Conservation (phyloP, 1,284 basidiomycete genomes). For the Porodaedalea pini region DNA sequence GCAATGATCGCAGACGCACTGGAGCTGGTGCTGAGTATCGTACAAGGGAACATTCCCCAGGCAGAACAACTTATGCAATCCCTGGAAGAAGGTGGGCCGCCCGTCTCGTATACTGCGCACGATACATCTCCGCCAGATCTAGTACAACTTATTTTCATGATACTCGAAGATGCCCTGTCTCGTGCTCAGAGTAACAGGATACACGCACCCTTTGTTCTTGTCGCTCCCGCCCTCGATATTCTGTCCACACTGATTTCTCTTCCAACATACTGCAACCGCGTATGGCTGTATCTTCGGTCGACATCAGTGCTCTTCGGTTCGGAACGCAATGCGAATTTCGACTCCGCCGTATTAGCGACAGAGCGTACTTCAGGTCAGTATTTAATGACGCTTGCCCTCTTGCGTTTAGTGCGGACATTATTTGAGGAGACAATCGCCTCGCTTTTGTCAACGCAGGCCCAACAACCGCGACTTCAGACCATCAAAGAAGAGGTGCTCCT, state of each 20-base stretch:
- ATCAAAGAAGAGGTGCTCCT: constrained; percentile 81
- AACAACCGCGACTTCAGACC: constrained; percentile 56
- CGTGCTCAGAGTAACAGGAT: constrained; percentile 39
- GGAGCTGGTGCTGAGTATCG: constrained; percentile 74
- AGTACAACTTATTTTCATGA: constrained; percentile 76
- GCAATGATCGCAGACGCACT: constrained; percentile 65
- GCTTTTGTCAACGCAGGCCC: constrained; percentile 46
- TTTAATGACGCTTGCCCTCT: constrained; percentile 72
- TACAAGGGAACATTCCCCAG: constrained; percentile 62
- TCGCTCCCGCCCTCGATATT: constrained; percentile 76
- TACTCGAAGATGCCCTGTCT: constrained; percentile 78
- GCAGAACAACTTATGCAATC: constrained; percentile 66
- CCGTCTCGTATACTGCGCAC: constrained; percentile 48
- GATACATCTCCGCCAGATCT: constrained; percentile 61
- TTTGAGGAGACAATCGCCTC: constrained; percentile 70
- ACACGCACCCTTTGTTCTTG: constrained; percentile 55
- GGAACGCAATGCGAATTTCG: constrained; percentile 49
- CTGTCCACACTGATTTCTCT: constrained; percentile 75
- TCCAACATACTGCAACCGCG: constrained; percentile 68
- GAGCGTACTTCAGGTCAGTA: constrained; percentile 76
- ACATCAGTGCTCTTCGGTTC: constrained; percentile 74
- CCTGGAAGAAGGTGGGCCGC: constrained; percentile 53
- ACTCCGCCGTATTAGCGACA: constrained; percentile 62
- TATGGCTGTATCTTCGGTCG: constrained; percentile 84
- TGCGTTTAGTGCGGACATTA: constrained; percentile 73